phyloP scores from a whole-genome alignment of 2,329 filamentous ascomycete species.

The Aspergillus oerlinghausenensis region DNA sequence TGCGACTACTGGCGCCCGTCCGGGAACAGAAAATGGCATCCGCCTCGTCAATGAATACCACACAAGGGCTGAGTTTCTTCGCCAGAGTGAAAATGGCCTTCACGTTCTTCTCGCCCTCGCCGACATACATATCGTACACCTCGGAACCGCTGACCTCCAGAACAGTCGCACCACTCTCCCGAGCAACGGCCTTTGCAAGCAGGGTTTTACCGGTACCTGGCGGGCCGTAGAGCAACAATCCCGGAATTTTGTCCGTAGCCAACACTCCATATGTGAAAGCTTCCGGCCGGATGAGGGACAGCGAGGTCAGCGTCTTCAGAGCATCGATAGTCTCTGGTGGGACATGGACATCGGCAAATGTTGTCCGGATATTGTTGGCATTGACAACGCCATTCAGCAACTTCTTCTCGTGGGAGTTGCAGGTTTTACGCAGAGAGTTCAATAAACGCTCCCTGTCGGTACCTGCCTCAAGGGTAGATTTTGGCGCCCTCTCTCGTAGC shows the following conservation, averaged over 20 bases:
- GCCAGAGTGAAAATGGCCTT: constrained; percentile 86
- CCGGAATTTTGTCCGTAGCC: constrained; percentile 83
- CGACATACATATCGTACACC: constrained; percentile 94
- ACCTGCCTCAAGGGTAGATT: constrained; percentile 27
- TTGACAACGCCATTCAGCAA: constrained; percentile 79
- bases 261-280: constrained; percentile 96
- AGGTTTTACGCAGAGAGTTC: constrained; percentile 51
- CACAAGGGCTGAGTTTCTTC: constrained; percentile 82
- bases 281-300: constrained; percentile 82
- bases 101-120: constrained; percentile 94
- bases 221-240: constrained; percentile 81
- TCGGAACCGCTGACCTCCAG: constrained; percentile 86
- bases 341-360: constrained; percentile 82
- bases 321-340: constrained; percentile 78
- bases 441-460: constrained; percentile 40
- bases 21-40: constrained; percentile 85
- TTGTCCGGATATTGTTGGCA: constrained; percentile 74
- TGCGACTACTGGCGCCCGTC: constrained; percentile 57
- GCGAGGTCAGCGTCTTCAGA: constrained; percentile 79
- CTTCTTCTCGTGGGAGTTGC: constrained; percentile 75
- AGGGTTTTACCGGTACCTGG: constrained; percentile 64
- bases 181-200: constrained; percentile 61
- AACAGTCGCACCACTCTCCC: constrained; percentile 62
- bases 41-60: constrained; percentile 96
- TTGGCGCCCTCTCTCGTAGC: constrained; percentile 31